Percentiles rank a stretch among this genome's conserved stretches.
These are phyloP conservation scores for Trichophyton schoenleinii DNA, from an alignment of 2,329 filamentous ascomycete species.

Conservation along the genomic window DNA sequence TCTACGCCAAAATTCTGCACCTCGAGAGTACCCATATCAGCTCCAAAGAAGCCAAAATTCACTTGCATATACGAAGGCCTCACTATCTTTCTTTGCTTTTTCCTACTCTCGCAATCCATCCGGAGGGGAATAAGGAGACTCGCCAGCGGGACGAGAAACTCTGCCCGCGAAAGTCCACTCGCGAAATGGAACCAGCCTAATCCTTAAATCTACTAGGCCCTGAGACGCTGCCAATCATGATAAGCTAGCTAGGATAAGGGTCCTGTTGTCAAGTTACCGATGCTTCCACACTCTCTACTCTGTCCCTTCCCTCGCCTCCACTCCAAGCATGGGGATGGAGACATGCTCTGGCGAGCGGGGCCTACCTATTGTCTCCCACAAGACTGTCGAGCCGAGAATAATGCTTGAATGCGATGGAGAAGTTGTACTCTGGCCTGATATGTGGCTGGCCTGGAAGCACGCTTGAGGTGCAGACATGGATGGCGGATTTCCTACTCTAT, in stretches of 20 bases:
- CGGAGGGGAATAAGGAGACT: background rate
- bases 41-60: background rate
- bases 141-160: background rate
- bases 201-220: background rate
- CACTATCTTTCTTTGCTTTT: background rate
- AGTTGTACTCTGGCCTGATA: background rate
- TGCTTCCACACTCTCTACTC: background rate
- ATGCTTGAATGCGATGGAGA: background rate
- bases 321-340: background rate
- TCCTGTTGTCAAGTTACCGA: background rate
- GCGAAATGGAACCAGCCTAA: slow-evolving; percentile 1
- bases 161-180: background rate
- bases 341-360: background rate
- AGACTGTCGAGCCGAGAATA: background rate
- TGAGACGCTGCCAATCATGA: background rate
- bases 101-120: background rate
- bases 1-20: background rate
- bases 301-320: too few species aligned
- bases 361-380: background rate
- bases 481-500: background rate
- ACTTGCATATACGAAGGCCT: background rate
- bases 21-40: background rate
- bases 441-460: background rate
- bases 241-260: background rate
- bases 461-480: background rate